Conservation (phyloP, 2,329 filamentous ascomycete species). For the Penicillium sp. region DNA sequence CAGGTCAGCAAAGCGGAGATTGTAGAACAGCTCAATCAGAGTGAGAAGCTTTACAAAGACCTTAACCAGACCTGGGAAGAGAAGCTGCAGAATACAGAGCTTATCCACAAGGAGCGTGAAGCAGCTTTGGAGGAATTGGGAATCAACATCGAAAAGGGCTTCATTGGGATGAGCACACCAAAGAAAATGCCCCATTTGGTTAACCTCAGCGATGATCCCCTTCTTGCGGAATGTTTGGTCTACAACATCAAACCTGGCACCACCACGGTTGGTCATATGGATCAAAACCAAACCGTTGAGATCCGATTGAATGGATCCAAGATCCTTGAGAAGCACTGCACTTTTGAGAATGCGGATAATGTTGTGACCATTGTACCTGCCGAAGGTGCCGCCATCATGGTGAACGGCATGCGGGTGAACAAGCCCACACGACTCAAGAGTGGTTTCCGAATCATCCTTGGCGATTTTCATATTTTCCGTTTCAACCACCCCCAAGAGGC, state of each 20-base stretch:
- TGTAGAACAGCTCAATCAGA: conserved; percentile 91
- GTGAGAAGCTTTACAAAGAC: conserved; percentile 92
- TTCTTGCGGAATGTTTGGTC: conserved; percentile 91
- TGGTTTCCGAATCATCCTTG: conserved; percentile 90
- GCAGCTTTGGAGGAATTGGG: conserved; percentile 92
- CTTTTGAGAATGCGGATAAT: conserved; percentile 89
- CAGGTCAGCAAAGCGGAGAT: conserved; percentile 99
- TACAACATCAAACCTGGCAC: conserved; percentile 97
- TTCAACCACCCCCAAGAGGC: conserved; percentile 98
- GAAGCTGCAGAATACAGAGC: conserved; percentile 89
- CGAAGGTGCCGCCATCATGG: conserved; percentile 95
- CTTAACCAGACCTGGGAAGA: conserved; percentile 99
- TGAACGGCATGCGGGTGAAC: conserved; percentile 87
- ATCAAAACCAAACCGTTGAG: conserved; percentile 77
- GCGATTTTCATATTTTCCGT: conserved; percentile 97
- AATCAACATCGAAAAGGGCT: conserved; percentile 98
- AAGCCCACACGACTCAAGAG: conserved; percentile 83
- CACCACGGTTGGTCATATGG: conserved; percentile 91
- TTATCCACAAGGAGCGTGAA: conserved; percentile 96
- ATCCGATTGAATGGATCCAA: conserved; percentile 92
- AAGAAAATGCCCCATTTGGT: conserved; percentile 99
- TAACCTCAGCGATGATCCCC: conserved; percentile 90
- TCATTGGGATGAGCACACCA: conserved; percentile 88
- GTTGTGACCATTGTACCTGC: conserved; percentile 86
- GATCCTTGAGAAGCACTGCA: conserved; percentile 89